A percentile compares a stretch with the other conserved stretches of the same genome.
These are phyloP conservation scores for Haplographium delicatum DNA, from an alignment of 495 filamentous ascomycete genomes.

Conservation along the genomic window DNA sequence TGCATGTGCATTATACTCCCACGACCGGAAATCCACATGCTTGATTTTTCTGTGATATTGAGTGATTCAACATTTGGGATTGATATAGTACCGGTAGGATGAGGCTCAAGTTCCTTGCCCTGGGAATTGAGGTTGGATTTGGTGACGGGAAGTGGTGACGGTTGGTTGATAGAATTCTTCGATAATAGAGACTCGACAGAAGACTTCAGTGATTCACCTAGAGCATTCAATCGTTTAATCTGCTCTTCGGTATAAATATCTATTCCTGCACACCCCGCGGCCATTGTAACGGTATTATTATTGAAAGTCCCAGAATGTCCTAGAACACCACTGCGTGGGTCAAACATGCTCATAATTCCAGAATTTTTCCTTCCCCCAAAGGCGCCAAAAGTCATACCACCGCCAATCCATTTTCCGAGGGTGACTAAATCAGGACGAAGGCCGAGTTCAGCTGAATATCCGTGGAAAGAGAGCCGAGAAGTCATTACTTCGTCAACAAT, in stretches of 20 bases:
- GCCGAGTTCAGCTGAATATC: conserved; percentile 36
- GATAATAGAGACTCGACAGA: not conserved
- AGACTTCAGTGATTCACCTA: conserved; percentile 27
- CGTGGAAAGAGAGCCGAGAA: conserved; percentile 43
- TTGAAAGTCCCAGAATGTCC: conserved; percentile 64
- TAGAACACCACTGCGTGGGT: conserved; percentile 28
- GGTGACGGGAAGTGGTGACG: not conserved
- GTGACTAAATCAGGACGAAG: conserved; percentile 54
- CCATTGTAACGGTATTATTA: conserved; percentile 59
- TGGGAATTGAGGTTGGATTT: not conserved
- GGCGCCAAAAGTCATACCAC: conserved; percentile 56
- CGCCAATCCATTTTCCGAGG: conserved; percentile 59
- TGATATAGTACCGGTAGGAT: not conserved
- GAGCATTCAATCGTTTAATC: conserved; percentile 30
- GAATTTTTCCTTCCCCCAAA: conserved; percentile 52
- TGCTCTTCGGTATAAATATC: conserved; percentile 39
- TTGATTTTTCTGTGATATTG: not conserved
- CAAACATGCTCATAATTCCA: conserved; percentile 48
- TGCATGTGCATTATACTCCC: conserved; percentile 43
- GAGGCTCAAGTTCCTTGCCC: not conserved
- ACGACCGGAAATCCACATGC: conserved; percentile 31
- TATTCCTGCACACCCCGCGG: conserved; percentile 43
- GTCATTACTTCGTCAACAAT: conserved; percentile 66
- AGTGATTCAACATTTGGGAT: conserved; percentile 23
- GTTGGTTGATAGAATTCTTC: not conserved